A percentile compares a stretch with the other conserved stretches of the same genome.
These are phyloP conservation scores for Macrotyloma uniflorum DNA, from an alignment of 306 rosid genomes.

Conservation along the genomic window DNA sequence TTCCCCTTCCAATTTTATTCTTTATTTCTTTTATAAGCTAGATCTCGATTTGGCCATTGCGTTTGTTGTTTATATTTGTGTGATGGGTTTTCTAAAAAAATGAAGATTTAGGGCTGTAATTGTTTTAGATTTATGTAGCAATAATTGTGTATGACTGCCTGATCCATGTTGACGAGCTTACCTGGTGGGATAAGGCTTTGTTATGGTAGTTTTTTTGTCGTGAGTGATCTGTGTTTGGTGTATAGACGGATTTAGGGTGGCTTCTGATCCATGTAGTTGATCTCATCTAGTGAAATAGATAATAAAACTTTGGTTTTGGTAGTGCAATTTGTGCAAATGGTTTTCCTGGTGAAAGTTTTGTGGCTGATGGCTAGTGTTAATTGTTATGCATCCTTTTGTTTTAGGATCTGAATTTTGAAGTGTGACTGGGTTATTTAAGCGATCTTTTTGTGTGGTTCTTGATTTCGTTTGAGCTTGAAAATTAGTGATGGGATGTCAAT, in stretches of 20 bases:
- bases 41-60: constrained; percentile 50
- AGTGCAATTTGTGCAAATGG: constrained; percentile 2
- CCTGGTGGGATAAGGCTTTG: neutral
- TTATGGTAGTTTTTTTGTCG: neutral
- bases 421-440: constrained; percentile 19
- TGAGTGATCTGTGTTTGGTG: neutral
- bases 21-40: constrained; percentile 4
- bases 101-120: neutral
- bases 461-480: constrained; percentile 21
- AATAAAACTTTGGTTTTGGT: neutral
- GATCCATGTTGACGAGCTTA: neutral
- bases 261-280: neutral
- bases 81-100: neutral
- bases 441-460: constrained; percentile 18
- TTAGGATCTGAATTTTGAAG: constrained; percentile 42
- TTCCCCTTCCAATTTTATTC: neutral
- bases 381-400: neutral
- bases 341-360: constrained; percentile 12
- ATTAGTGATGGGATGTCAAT: constrained; percentile 25
- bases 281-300: neutral
- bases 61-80: neutral
- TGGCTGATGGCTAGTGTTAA: constrained; percentile 1
- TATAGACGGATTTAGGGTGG: neutral
- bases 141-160: neutral
- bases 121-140: neutral